Evolutionary conservation across 2,329 filamentous ascomycete species (phyloP).

Genomic region (Rhynchosporium secalis): DNA sequence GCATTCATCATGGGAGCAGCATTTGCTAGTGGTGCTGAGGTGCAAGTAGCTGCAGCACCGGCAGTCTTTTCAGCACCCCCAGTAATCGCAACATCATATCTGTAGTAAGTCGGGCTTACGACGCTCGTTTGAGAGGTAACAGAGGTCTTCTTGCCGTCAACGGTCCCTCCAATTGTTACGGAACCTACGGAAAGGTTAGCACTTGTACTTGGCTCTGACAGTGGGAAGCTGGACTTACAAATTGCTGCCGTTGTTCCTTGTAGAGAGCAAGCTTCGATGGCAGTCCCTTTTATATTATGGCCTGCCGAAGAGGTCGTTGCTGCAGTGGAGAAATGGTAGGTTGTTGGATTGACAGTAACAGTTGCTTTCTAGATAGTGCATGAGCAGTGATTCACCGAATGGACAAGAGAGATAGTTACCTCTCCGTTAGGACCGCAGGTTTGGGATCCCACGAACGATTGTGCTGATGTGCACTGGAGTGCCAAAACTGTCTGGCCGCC

Average conservation of each 20-base stretch:
- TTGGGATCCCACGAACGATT: not conserved
- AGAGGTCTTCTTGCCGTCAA: slow-evolving; percentile 3
- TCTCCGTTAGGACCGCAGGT: slow-evolving; percentile 17
- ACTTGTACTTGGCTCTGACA: not conserved
- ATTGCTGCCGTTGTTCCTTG: slow-evolving; percentile 13
- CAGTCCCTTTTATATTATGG: slow-evolving; percentile 1
- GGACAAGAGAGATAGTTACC: not conserved
- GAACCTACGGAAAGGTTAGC: slow-evolving; percentile 2
- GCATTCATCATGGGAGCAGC: not conserved
- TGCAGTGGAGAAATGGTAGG: slow-evolving; percentile 13
- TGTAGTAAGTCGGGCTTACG: slow-evolving; percentile 5
- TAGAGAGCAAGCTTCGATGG: slow-evolving; percentile 10
- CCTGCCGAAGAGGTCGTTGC: slow-evolving; percentile 13
- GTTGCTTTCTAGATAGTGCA: not conserved
- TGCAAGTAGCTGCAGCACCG: slow-evolving; percentile 11
- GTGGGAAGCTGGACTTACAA: slow-evolving; percentile 10
- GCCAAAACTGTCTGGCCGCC: slow-evolving; percentile 13
- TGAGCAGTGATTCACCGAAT: not conserved
- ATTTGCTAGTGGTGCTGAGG: not conserved
- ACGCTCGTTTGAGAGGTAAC: not conserved
- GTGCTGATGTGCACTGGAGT: slow-evolving; percentile 12
- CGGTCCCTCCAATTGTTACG: slow-evolving; percentile 10
- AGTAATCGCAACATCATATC: slow-evolving; percentile 18
- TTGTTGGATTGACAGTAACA: slow-evolving; percentile 7
- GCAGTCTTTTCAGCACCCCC: slow-evolving; percentile 19